Conservation (phyloP, 768 basidiomycete species). For the Chalciporus piperatus region DNA sequence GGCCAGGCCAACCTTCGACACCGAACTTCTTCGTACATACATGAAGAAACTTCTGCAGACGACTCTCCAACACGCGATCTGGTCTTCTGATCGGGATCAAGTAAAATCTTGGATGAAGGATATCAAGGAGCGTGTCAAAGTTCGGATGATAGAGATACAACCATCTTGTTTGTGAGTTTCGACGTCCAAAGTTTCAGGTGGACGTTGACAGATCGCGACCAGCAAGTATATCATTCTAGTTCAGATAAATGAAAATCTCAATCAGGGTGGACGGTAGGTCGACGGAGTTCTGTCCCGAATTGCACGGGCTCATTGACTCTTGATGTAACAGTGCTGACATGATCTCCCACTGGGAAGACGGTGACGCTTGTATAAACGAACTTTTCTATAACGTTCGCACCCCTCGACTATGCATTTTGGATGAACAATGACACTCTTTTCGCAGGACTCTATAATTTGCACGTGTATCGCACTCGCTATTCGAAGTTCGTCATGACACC, state of each 20-base stretch:
- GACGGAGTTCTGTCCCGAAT: background rate
- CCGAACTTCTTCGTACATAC: conserved; percentile 70
- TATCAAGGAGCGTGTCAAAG: conserved; percentile 80
- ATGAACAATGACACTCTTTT: conserved; percentile 10
- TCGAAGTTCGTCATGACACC: conserved; percentile 39
- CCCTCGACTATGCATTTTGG: conserved; percentile 5
- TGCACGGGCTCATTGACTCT: conserved; percentile 7
- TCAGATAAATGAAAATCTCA: conserved; percentile 80
- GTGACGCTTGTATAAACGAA: conserved; percentile 74
- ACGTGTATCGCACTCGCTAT: conserved; percentile 63
- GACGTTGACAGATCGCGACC: conserved; percentile 17
- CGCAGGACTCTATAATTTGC: conserved; percentile 69
- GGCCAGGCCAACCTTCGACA: conserved; percentile 60
- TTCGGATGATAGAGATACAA: conserved; percentile 82
- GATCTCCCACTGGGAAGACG: conserved; percentile 86
- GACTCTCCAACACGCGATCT: conserved; percentile 60
- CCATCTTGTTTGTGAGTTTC: conserved; percentile 75
- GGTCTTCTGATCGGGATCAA: conserved; percentile 70
- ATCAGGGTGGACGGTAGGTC: conserved; percentile 79
- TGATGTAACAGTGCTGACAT: conserved; percentile 61
- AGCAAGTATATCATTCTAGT: conserved; percentile 89
- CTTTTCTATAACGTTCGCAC: conserved; percentile 71
- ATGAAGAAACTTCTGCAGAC: conserved; percentile 78
- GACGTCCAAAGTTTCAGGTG: background rate
- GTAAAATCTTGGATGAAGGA: conserved; percentile 79